Conservation (phyloP, 108 stramenopile species). For the Tribonema minus region DNA sequence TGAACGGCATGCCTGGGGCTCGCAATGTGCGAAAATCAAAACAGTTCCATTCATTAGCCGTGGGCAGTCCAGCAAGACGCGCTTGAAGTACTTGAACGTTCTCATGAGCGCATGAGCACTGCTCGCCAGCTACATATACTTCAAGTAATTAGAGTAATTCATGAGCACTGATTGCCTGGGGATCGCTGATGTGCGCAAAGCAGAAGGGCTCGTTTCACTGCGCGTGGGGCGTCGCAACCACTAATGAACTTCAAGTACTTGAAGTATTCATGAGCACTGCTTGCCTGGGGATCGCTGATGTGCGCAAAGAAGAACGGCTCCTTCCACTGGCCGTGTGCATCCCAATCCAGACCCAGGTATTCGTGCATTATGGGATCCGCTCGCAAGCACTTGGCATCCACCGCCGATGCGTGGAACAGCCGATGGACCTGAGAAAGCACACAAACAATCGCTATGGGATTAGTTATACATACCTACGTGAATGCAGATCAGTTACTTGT, state of each 20-base stretch:
- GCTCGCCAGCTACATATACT: too few relatives aligned
- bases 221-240: slow-evolving; percentile 11
- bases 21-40: too few relatives aligned
- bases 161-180: too few relatives aligned
- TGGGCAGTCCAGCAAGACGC: too few relatives aligned
- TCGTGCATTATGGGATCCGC: slow-evolving; percentile 27
- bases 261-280: slow-evolving; percentile 6
- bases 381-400: slow-evolving; percentile 24
- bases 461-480: background rate
- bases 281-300: slow-evolving; percentile 15
- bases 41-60: too few relatives aligned
- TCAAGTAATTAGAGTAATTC: too few relatives aligned
- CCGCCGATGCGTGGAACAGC: slow-evolving; percentile 24
- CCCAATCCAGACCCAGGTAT: slow-evolving; percentile 33
- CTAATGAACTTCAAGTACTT: slow-evolving; percentile 12
- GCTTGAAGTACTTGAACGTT: too few relatives aligned
- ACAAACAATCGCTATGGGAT: background rate
- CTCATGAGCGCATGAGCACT: too few relatives aligned
- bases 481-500: slow-evolving; percentile 15
- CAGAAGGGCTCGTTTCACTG: slow-evolving; percentile 33
- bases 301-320: slow-evolving; percentile 29
- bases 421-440: slow-evolving; percentile 6
- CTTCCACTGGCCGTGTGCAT: slow-evolving; percentile 37
- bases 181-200: slow-evolving; percentile 24
- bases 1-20: too few relatives aligned